Base-by-base conservation (phyloP, 2,329 filamentous ascomycete genomes). In the Ophiosphaerella narmari region DNA sequence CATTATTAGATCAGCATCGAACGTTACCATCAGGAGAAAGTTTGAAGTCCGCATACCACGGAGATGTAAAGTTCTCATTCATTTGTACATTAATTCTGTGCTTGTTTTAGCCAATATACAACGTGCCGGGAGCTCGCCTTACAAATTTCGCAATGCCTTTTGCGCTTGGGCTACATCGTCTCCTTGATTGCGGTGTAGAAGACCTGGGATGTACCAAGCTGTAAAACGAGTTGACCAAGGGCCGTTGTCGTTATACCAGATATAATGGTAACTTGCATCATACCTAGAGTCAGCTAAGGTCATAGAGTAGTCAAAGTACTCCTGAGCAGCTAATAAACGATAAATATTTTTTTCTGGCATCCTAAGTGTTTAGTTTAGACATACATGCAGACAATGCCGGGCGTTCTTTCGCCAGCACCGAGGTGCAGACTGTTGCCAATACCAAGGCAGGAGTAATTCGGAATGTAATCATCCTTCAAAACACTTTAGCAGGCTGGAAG, bases 141-240 rank as follows among this genome's bases (percentile, higher is more conserved):
- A 54, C 45, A 72, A 73, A 14, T 68, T 74, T 45, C 69, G 63
- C 14, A 75, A 65, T 0, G 72, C 69, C 1, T 65, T 65, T 39
- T 68, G 71, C 5, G 72, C 73, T 5, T 72, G 70, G n/a, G 63
- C 55, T 0, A 73, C 59, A 48, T 75, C 73, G 36, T 68, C 47
- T 12, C 71, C 70, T 41, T 72, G 40, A 34, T 72, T 71, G 3
- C 74, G 68, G 35, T 73, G 57, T 24, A 76, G 46, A 13, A 77
- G 50, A 1, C 75, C 75, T 0, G 73, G 62, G 3, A 73, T 59
- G 40, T 77, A 77, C 75, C 75, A 77, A 0, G 74, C 72, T 1
- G 75, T 78, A 41, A 78, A 78, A 8, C 76, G 68, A 31, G 71
- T 63, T 3, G 70, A 75, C 72, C 75, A 78, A 16, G 72, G 72